These are phyloP conservation scores for Boletus insuetus DNA, from an alignment of 768 basidiomycete genomes.

Conservation along the genomic window DNA sequence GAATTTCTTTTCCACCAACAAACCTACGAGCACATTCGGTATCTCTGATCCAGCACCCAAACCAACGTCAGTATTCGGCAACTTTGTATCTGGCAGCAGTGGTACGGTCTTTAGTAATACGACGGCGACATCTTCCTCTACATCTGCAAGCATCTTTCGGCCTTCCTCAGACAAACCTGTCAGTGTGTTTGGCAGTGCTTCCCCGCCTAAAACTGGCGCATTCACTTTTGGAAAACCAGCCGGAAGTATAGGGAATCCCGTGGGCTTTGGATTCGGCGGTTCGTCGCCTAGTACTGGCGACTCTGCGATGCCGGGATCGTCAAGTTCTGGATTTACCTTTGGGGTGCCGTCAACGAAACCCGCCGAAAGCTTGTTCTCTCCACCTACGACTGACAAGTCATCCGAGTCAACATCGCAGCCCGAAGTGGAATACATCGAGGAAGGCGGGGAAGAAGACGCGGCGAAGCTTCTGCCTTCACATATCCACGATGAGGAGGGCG, in stretches of 20 bases:
- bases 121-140: slow-evolving; percentile 7
- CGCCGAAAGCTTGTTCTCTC: slow-evolving; percentile 25
- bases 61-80: slow-evolving; percentile 25
- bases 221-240: slow-evolving; percentile 32
- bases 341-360: slow-evolving; percentile 22
- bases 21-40: slow-evolving; percentile 15
- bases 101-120: slow-evolving; percentile 19
- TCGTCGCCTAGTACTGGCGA: slow-evolving; percentile 21
- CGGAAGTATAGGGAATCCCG: slow-evolving; percentile 61
- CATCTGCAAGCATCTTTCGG: slow-evolving; percentile 19
- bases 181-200: slow-evolving; percentile 29
- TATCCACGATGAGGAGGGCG: slow-evolving; percentile 68
- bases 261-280: slow-evolving; percentile 52
- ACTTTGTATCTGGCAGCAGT: slow-evolving; percentile 24
- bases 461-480: slow-evolving; percentile 20
- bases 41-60: slow-evolving; percentile 20
- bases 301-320: slow-evolving; percentile 7
- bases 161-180: slow-evolving; percentile 23
- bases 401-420: slow-evolving; percentile 31
- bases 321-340: slow-evolving; percentile 24
- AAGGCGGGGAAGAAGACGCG: slow-evolving; percentile 31
- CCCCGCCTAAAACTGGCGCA: slow-evolving; percentile 21
- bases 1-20: slow-evolving; percentile 24
- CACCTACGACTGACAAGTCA: slow-evolving; percentile 28
- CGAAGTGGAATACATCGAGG: slow-evolving; percentile 22